Percentiles rank a stretch among this genome's conserved stretches.
phyloP scores from a whole-genome alignment of 352 stramenopile species.

The Globisporangium carolinianum region DNA sequence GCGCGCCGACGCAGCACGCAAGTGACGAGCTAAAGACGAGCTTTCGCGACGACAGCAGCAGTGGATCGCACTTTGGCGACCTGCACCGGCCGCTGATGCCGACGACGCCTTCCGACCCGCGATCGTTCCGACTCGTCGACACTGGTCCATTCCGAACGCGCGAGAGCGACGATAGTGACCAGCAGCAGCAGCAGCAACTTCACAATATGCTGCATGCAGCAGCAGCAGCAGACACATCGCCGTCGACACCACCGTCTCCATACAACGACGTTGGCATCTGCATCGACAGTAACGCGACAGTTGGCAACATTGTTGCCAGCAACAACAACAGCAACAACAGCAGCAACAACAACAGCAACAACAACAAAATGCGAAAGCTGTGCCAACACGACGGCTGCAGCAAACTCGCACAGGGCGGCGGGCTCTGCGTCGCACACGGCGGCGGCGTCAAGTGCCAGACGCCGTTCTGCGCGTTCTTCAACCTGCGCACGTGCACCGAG shows the following conservation, averaged over 20 bases:
- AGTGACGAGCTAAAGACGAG: conserved; percentile 1
- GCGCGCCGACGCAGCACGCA: background rate
- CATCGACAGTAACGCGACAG: background rate
- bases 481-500: conserved; percentile 64
- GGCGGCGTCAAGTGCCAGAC: conserved; percentile 68
- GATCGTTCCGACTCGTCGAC: conserved; percentile 1
- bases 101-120: background rate
- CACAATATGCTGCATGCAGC: conserved; percentile 2
- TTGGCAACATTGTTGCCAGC: background rate
- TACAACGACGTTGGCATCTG: background rate
- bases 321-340: background rate
- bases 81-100: conserved; percentile 1
- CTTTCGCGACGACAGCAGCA: conserved; percentile 3
- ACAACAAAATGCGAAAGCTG: conserved; percentile 2
- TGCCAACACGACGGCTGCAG: conserved; percentile 44
- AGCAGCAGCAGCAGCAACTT: conserved; percentile 7
- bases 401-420: conserved; percentile 59
- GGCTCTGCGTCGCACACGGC: conserved; percentile 58
- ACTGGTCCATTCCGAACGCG: background rate
- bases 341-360: conserved; percentile 2
- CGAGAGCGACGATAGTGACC: conserved; percentile 1
- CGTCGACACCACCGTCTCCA: conserved; percentile 1
- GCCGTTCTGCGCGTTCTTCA: conserved; percentile 62
- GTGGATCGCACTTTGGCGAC: background rate
- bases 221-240: background rate